Evolutionary conservation across 1,284 basidiomycete species (phyloP), one percentile per base, ranked within the genome.

Genomic region (Cronartium ribicola): DNA sequence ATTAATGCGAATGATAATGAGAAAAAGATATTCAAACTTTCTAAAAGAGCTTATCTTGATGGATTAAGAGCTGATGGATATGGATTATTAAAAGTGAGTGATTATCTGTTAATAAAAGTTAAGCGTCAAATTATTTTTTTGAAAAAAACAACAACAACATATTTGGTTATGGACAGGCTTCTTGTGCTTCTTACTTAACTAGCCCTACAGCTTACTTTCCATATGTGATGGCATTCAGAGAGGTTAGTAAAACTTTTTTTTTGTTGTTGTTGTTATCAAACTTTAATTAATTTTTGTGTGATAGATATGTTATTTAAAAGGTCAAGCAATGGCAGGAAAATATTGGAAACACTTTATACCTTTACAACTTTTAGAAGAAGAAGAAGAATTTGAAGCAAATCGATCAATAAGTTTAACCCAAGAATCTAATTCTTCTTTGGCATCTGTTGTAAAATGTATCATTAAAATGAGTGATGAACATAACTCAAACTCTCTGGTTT

Each of bases 1-100:
- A 1, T 14, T 1, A n/a, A 20, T 20, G n/a, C 4, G 7, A 8
- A 8, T 13, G 51, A 55, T 20, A 7, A n/a, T 20, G 51, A 55
- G 13, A 11, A 20, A 11, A 55, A n/a, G 6, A 29, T 29, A 11
- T 55, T 55, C 29, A n/a, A n/a, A 6, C 51, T 7, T 20, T n/a
- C n/a, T 7, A 55, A 55, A 55, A 29, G 29, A 55, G 51, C n/a
- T 20, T 55, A 55, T 55, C 51, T 55, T 13, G 17, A 55, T 55
- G 51, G 14, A 55, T 55, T 55, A 29, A 29, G 51, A 20, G n/a
- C 51, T n/a, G 51, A 55, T 55, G 51, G 51, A 20, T 55, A 55
- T 55, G 51, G 14, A 55, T 8, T 55, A n/a, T 20, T 55, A 4
- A 55, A 55, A 11, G 51, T 55, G 8, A 20, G 40, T 55, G n/a